Base-by-base conservation (phyloP, 345 rosid species). In the Viola odorata region DNA sequence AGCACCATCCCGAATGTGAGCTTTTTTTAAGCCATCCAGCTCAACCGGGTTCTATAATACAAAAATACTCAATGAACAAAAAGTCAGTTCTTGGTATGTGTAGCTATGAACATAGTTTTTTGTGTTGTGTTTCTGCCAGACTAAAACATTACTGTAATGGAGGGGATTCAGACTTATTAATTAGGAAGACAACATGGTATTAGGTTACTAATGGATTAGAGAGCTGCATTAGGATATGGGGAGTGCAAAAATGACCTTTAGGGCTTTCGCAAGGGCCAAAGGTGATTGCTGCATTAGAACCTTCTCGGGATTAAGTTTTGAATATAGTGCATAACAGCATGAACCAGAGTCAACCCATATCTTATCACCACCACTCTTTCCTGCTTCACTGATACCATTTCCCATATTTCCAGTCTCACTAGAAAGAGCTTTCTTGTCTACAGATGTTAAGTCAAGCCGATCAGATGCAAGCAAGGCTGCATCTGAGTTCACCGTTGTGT, bases 1-100 rank as follows among this genome's bases (percentile, higher is more conserved):
- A 58, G 96, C 97, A 73, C 99, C 97, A 84, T 95, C 99, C 37
- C 97, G 90, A 61, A 91, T 68, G 60, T 95, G 99, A 23, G 97
- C 88, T 42, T 86, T 88, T 79, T 70, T 86, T 40, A 95, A 64
- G 66, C 99, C 97, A 41, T 88, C 88, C 64, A 91, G 73, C 80
- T 95, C 99, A 75, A 82, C 84, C 2, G 94, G 85, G 61, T 95
- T 95, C 99, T 91, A 69, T 6, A 56, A 61, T 9, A 45, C 54
- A 37, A 44, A 50, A 69, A 50, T 12, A 58, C 23, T 52, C 56
- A 55, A 57, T 14, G 38, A 50, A 36, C 44, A 50, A 37, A 42
- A 41, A 42, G 37, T 12, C 2, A 12, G 12, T 17, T 32, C 16
- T 4, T 44, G 12, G 7, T 7, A 13, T 5, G 51, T n/a, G 52